Conservation (phyloP, 73 alveolate genomes). For the Blepharisma stoltei region DNA sequence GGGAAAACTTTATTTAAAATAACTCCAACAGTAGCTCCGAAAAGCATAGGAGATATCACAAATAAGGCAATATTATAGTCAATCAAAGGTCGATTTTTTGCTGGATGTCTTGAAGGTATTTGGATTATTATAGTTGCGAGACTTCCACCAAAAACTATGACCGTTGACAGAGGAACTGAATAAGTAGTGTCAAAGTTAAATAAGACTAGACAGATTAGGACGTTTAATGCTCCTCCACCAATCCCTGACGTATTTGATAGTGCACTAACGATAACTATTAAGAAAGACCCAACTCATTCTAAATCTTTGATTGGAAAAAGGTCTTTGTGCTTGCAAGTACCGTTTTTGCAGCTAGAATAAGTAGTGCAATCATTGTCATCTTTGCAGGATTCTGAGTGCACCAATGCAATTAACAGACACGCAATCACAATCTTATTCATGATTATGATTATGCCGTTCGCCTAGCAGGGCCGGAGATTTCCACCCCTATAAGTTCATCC, state of each 20-base stretch:
- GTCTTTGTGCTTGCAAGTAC: background rate
- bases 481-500: too few relatives aligned
- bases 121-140: background rate
- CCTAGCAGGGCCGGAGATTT: too few relatives aligned
- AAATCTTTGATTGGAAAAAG: background rate
- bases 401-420: background rate
- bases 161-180: background rate
- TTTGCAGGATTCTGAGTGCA: conserved; percentile 8
- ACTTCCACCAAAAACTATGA: conserved; percentile 8
- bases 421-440: too few relatives aligned
- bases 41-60: conserved; percentile 8
- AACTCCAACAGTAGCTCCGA: conserved; percentile 33
- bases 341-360: background rate
- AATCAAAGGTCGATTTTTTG: conserved; percentile 15
- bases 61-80: conserved; percentile 14
- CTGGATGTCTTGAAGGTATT: conserved; percentile 22
- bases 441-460: too few relatives aligned
- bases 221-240: conserved; percentile 13
- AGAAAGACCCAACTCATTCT: conserved; percentile 44
- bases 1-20: conserved; percentile 2
- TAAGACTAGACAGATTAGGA: background rate
- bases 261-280: conserved; percentile 47
- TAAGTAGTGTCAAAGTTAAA: conserved; percentile 13
- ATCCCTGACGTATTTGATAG: conserved; percentile 11
- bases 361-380: background rate